Evolutionary conservation across 345 rosid genomes (phyloP).

Genomic region (Rhizophora mangle): DNA sequence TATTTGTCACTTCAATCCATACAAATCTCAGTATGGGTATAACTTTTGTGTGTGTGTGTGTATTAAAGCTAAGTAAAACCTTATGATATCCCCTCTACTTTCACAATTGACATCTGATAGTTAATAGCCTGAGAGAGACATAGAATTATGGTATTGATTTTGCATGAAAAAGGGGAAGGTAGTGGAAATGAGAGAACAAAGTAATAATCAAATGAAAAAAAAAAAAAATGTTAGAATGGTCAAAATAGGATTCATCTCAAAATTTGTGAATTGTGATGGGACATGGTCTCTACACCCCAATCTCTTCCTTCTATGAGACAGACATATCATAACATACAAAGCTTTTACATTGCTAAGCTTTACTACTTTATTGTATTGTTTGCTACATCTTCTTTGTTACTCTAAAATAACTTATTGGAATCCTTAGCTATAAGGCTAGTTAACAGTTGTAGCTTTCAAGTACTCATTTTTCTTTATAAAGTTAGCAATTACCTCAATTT

Average conservation of each 20-base stretch:
- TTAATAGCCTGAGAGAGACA: neutral
- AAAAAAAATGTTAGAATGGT: conserved; percentile 22
- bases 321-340: conserved; percentile 15
- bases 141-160: conserved; percentile 14
- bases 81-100: neutral
- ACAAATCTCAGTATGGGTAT: neutral
- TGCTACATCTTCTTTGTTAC: no score
- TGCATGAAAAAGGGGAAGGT: conserved; percentile 16
- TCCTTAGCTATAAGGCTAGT: no score
- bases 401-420: no score
- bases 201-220: conserved; percentile 12
- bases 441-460: no score
- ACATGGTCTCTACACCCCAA: conserved; percentile 13
- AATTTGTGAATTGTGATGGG: conserved; percentile 26
- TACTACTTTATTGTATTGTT: no score
- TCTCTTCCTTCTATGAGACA: conserved; percentile 14
- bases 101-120: neutral
- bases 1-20: neutral
- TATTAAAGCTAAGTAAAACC: conserved; percentile 12
- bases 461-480: no score
- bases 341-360: no score
- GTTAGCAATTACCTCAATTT: no score
- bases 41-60: neutral
- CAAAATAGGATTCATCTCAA: conserved; percentile 6
- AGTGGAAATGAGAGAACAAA: conserved; percentile 3